These are phyloP conservation scores for Solanum aculeatissimum DNA, from an alignment of 305 asterid genomes.

Conservation along the genomic window DNA sequence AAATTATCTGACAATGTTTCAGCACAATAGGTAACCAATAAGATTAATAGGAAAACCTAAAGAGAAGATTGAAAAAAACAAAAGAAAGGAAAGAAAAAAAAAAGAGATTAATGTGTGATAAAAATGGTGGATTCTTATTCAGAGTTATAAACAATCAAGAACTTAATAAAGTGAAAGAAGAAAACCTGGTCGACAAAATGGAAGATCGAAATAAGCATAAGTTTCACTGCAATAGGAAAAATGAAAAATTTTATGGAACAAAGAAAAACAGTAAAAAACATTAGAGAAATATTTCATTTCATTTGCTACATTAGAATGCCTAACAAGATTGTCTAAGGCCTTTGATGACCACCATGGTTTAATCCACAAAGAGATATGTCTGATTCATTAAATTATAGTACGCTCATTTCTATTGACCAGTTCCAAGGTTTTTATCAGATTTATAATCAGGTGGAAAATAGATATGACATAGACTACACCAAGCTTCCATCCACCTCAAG, in stretches of 20 bases:
- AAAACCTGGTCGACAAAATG: slow-evolving; percentile 19
- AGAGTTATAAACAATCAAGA: not conserved
- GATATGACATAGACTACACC: not conserved
- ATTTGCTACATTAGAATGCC: not conserved
- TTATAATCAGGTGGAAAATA: not conserved
- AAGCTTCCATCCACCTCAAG: not conserved
- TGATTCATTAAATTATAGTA: not conserved
- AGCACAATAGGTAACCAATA: not conserved
- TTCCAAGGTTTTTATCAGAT: not conserved
- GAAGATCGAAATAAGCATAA: slow-evolving; percentile 10
- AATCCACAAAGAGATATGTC: not conserved
- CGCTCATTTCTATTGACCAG: not conserved
- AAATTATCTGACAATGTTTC: not conserved
- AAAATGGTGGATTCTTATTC: not conserved
- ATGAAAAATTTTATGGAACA: not conserved
- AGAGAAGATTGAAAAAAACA: not conserved
- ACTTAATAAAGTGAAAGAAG: not conserved
- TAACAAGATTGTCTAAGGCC: not conserved
- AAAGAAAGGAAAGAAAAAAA: not conserved
- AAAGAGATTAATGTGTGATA: not conserved
- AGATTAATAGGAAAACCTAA: not conserved
- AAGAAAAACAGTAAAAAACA: not conserved
- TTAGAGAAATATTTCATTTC: not conserved
- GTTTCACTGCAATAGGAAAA: slow-evolving; percentile 8
- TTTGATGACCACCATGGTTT: not conserved